These are phyloP conservation scores for Phytophthora crassamura DNA, from an alignment of 352 stramenopile species.

Conservation along the genomic window DNA sequence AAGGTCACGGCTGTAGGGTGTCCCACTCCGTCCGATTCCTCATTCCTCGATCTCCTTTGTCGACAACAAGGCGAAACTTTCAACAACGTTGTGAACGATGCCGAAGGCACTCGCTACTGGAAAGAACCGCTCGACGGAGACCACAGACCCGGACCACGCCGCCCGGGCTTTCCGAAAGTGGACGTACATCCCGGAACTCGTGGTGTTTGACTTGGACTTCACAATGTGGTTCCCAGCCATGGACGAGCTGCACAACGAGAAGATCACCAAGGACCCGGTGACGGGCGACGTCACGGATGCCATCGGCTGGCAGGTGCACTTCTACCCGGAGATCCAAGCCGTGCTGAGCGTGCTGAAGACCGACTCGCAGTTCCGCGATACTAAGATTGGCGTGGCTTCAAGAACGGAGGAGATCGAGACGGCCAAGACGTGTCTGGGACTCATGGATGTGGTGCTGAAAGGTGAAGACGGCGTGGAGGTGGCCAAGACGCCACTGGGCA, in stretches of 20 bases:
- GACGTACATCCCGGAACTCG: constrained; percentile 55
- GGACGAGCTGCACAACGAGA: constrained; percentile 79
- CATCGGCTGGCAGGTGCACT: no score
- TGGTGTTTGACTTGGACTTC: constrained; percentile 77
- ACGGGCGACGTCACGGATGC: no score
- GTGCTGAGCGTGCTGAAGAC: constrained; percentile 71
- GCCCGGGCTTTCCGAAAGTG: constrained; percentile 38
- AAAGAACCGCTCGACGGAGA: constrained; percentile 30
- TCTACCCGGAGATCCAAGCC: constrained; percentile 74
- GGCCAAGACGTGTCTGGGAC: constrained; percentile 71
- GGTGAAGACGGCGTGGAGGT: constrained; percentile 1
- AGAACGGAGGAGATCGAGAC: constrained; percentile 74
- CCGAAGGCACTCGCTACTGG: constrained; percentile 20
- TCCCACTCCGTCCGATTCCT: no score
- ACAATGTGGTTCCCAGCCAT: constrained; percentile 86
- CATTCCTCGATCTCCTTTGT: no score
- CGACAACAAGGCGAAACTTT: no score
- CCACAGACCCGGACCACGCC: constrained; percentile 15
- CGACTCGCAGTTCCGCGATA: constrained; percentile 64
- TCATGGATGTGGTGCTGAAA: constrained; percentile 56
- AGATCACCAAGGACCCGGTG: constrained; percentile 75
- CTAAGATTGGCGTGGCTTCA: constrained; percentile 64
- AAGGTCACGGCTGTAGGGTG: no score
- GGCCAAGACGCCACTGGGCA: constrained; percentile 50
- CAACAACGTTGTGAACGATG: no score